Evolutionary conservation across 371 early-diverging fungal species (phyloP), one percentile per base, ranked within the genome.

Genomic region (Mortierella sp.): DNA sequence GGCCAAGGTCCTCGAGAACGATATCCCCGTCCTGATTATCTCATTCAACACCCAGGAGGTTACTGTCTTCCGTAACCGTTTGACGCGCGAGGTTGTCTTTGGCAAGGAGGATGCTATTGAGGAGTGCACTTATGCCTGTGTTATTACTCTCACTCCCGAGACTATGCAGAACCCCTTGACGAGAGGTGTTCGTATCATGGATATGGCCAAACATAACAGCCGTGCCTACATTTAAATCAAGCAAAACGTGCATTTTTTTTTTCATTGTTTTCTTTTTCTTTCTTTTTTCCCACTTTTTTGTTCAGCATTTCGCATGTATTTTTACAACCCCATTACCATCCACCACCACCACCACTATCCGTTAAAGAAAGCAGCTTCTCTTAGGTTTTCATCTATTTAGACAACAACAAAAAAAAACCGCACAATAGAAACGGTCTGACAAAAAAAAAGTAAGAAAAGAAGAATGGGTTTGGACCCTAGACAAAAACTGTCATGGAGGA

Each of bases 31-130:
- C 10, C 88, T 97, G 50, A 94, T 97, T 50, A 77, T 99, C 54
- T 94, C 96, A 3, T 99, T 97, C 94, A 93, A 95, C 82, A 97
- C 99, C 19, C 97, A 98, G 88, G 98, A 99, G 88, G 93, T 98
- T 78, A 94, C 97, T 60, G 87, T 97, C n/a, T 98, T 98, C 94
- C 94, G 97, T 74, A 94, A 98, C 89, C 92, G 92, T 42, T 92
- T 92, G 83, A 93, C 94, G 10, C 94, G 95, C 50, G 98, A 96
- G 88, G 92, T 98, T 74, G 95, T 93, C 8, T 92, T 94, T 84
- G 99, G 99, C 72, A 91, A 94, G 70, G 98, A 97, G 85, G 98
- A 98, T 87, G 90, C 94, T 50, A 97, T 99, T 84, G 96, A 97
- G 84, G 93, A 93, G 79, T 95, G 95, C 55, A 91, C 91, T 28